phyloP scores from a whole-genome alignment of 208 protist species.

The Trypanosoma caninum region DNA sequence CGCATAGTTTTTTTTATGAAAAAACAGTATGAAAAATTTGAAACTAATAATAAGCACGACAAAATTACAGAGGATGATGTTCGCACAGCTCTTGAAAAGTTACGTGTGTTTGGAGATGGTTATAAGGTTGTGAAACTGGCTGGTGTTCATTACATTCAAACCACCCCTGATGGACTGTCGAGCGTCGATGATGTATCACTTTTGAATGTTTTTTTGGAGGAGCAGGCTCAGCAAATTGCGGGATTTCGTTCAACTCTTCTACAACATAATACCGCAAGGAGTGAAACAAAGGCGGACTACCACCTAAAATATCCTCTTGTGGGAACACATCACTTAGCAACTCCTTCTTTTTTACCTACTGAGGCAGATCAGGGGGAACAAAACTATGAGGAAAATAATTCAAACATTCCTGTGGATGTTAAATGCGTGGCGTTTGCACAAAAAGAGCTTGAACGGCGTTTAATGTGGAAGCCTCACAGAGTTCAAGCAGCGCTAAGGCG shows the following conservation, averaged over 20 bases:
- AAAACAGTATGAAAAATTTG: slow-evolving; percentile 42
- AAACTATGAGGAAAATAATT: background rate
- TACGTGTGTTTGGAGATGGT: slow-evolving; percentile 66
- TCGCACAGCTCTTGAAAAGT: slow-evolving; percentile 61
- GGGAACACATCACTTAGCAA: too few species aligned
- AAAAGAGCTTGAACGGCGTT: slow-evolving; percentile 30
- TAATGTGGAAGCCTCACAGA: slow-evolving; percentile 70
- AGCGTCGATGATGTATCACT: slow-evolving; percentile 61
- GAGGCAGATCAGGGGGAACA: background rate
- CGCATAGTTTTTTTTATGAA: slow-evolving; percentile 60
- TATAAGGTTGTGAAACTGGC: slow-evolving; percentile 73
- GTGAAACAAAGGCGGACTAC: background rate
- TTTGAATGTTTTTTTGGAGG: slow-evolving; percentile 48
- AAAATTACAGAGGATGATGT: slow-evolving; percentile 67
- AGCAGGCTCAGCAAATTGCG: slow-evolving; percentile 45
- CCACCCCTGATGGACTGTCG: slow-evolving; percentile 57
- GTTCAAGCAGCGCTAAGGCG: slow-evolving; percentile 49
- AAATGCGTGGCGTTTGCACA: slow-evolving; percentile 58
- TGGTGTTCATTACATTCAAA: slow-evolving; percentile 78
- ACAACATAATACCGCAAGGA: background rate
- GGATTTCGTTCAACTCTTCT: slow-evolving; percentile 18
- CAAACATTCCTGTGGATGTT: slow-evolving; percentile 28
- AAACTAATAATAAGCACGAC: slow-evolving; percentile 23
- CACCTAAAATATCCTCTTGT: too few species aligned
- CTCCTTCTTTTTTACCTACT: background rate